phyloP scores from a whole-genome alignment of 345 rosid species.

The Murraya paniculata region DNA sequence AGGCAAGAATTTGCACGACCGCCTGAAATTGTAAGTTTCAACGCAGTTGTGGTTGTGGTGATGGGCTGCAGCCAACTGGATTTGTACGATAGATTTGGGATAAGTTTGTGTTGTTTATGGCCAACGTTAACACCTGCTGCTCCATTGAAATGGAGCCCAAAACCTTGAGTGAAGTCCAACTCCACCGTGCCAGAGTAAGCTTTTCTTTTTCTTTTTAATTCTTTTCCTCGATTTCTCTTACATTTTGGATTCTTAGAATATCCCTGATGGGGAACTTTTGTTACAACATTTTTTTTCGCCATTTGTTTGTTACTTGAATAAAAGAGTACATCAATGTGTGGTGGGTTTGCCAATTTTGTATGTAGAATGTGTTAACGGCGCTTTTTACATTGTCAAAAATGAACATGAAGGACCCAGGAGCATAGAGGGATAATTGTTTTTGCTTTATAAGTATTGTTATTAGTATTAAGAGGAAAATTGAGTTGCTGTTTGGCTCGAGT shows the following conservation, averaged over 20 bases:
- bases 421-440: too few species aligned
- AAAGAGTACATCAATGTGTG: neutral
- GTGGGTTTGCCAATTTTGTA: neutral
- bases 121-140: constrained; percentile 29
- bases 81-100: neutral
- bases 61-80: constrained; percentile 11
- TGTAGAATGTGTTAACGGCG: too few species aligned
- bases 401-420: too few species aligned
- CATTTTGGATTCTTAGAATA: neutral
- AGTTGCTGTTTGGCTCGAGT: too few species aligned
- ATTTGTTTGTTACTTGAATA: too few species aligned
- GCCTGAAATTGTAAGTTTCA: too few species aligned
- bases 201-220: neutral
- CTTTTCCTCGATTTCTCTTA: neutral
- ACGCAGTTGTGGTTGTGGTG: neutral
- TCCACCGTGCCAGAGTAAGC: constrained; percentile 36
- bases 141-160: constrained; percentile 50
- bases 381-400: too few species aligned
- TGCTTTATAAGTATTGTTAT: too few species aligned
- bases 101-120: constrained; percentile 18
- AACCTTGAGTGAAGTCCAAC: constrained; percentile 39
- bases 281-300: too few species aligned
- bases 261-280: neutral
- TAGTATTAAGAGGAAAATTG: too few species aligned
- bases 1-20: neutral